These are phyloP conservation scores for Codiaeum variegatum DNA, from an alignment of 441 rosid genomes.

Conservation along the genomic window DNA sequence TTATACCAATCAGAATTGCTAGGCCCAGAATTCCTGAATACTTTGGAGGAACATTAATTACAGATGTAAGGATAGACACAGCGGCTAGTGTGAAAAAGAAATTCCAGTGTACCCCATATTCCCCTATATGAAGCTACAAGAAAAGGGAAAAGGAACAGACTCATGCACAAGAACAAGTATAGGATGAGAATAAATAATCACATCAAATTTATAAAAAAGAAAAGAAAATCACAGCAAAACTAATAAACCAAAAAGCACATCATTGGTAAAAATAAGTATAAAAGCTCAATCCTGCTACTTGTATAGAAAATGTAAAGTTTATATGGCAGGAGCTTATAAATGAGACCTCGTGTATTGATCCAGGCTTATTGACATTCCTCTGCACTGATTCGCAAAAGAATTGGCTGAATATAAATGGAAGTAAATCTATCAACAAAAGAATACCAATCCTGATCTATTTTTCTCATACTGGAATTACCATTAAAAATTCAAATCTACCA, in stretches of 20 bases:
- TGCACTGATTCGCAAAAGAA: background rate
- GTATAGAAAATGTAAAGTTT: background rate
- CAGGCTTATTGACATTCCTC: background rate
- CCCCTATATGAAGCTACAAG: constrained; percentile 67
- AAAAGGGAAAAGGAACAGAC: constrained; percentile 3
- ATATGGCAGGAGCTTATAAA: background rate
- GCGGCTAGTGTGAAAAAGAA: constrained; percentile 93
- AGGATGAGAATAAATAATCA: background rate
- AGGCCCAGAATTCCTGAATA: constrained; percentile 74
- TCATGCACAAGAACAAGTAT: background rate
- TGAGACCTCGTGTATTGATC: background rate
- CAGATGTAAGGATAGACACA: constrained; percentile 62
- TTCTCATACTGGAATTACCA: constrained; percentile 4
- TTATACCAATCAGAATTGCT: constrained; percentile 54
- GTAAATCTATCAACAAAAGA: background rate
- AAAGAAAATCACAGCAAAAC: background rate
- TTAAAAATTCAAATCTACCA: constrained; percentile 2
- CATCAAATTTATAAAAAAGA: background rate
- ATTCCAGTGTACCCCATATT: constrained; percentile 91
- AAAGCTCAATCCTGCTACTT: background rate
- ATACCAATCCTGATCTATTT: background rate
- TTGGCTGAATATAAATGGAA: constrained; percentile 1
- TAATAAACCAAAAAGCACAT: background rate
- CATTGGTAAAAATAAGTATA: background rate
- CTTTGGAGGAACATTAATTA: constrained; percentile 52